Percentiles rank a stretch among this genome's conserved stretches.
phyloP scores from a whole-genome alignment of 306 rosid species.

The Ammopiptanthus mongolicus region DNA sequence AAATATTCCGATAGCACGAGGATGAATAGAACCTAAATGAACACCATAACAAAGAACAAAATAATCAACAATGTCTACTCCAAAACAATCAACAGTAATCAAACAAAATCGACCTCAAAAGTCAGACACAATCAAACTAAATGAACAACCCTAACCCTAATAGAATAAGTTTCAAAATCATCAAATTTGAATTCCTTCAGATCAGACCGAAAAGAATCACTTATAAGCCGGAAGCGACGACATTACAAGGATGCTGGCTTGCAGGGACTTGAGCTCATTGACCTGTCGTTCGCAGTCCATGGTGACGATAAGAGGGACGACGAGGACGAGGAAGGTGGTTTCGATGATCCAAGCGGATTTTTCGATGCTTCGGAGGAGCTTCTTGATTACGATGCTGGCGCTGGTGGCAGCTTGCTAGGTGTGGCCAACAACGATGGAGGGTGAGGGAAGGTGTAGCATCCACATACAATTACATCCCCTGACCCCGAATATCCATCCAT shows the following conservation, averaged over 20 bases:
- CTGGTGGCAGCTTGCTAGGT: slow-evolving; percentile 46
- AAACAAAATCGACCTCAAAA: too few species aligned
- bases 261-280: slow-evolving; percentile 75
- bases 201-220: neutral
- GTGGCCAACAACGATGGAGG: slow-evolving; percentile 35
- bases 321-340: slow-evolving; percentile 60
- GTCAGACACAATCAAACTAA: too few species aligned
- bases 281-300: slow-evolving; percentile 86
- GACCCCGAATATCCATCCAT: too few species aligned
- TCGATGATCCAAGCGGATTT: slow-evolving; percentile 87
- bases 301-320: slow-evolving; percentile 66
- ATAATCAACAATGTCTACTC: too few species aligned
- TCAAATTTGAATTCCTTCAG: too few species aligned
- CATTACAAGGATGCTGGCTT: slow-evolving; percentile 71
- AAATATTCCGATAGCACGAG: too few species aligned
- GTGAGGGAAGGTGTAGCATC: too few species aligned
- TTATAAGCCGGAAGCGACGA: slow-evolving; percentile 27
- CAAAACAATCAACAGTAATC: too few species aligned
- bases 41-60: too few species aligned
- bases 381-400: slow-evolving; percentile 36
- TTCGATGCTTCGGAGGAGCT: slow-evolving; percentile 76
- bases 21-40: too few species aligned
- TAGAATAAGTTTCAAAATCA: neutral
- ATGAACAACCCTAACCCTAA: neutral
- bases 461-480: too few species aligned